These are phyloP conservation scores for Candida peoriensis DNA, from an alignment of 805 yeast species.

Conservation along the genomic window DNA sequence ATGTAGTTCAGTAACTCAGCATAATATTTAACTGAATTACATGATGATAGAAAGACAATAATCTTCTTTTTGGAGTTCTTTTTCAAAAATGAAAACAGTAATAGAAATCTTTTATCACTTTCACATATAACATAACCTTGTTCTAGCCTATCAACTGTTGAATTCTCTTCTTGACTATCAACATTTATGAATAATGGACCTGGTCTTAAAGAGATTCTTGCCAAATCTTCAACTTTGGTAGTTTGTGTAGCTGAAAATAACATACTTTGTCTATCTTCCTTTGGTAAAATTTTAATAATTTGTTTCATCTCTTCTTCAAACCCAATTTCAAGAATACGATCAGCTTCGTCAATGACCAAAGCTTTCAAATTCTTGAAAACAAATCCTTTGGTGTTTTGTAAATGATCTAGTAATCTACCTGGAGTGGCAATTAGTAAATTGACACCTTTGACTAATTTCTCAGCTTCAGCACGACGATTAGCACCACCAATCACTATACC, in stretches of 20 bases:
- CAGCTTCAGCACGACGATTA: slow-evolving; percentile 96
- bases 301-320: slow-evolving; percentile 99
- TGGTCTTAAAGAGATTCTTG: slow-evolving; percentile 89
- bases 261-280: slow-evolving; percentile 92
- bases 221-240: slow-evolving; percentile 96
- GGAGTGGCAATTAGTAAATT: slow-evolving; percentile 95
- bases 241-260: slow-evolving; percentile 99
- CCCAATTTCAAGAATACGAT: slow-evolving; percentile 94
- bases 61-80: slow-evolving; percentile 87
- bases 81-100: slow-evolving; percentile 88
- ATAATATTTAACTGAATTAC: slow-evolving; percentile 95
- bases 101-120: slow-evolving; percentile 85
- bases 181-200: slow-evolving; percentile 95
- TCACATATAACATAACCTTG: slow-evolving; percentile 99
- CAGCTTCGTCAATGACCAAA: slow-evolving; percentile 95
- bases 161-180: slow-evolving; percentile 72
- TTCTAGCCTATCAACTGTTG: slow-evolving; percentile 95
- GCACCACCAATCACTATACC: slow-evolving; percentile 99
- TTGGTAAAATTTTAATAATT: slow-evolving; percentile 89
- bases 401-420: slow-evolving; percentile 92
- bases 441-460: slow-evolving; percentile 89
- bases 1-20: slow-evolving; percentile 93
- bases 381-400: slow-evolving; percentile 92
- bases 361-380: slow-evolving; percentile 93
- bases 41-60: slow-evolving; percentile 92